phyloP scores from a whole-genome alignment of 2,329 filamentous ascomycete genomes.

The Hymenoscyphus scutula region DNA sequence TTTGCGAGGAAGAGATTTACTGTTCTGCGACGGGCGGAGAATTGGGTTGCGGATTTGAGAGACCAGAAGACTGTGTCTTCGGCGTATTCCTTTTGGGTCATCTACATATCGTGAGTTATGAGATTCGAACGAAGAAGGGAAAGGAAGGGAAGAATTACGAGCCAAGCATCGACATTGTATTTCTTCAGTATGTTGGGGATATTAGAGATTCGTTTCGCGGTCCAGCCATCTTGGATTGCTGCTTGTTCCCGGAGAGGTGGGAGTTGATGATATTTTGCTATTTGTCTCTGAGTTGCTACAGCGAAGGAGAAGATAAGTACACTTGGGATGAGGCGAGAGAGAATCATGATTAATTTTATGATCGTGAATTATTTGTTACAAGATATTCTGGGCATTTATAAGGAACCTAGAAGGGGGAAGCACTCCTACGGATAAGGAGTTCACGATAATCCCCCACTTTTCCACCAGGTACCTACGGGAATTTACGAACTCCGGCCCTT shows the following conservation, averaged over 20 bases:
- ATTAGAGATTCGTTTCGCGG: constrained; percentile 40
- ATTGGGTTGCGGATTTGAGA: constrained; percentile 45
- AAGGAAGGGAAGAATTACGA: constrained; percentile 35
- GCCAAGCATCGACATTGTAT: constrained; percentile 48
- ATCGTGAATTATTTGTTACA: neutral
- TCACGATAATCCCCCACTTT: too few relatives aligned
- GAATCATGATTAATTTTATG: neutral
- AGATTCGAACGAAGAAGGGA: too few relatives aligned
- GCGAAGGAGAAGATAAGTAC: neutral
- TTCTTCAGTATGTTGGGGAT: constrained; percentile 45
- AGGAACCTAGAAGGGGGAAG: too few relatives aligned
- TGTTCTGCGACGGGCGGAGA: constrained; percentile 49
- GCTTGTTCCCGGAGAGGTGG: constrained; percentile 46
- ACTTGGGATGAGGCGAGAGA: neutral
- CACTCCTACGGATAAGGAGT: too few relatives aligned
- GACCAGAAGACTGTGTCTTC: constrained; percentile 53
- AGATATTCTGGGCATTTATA: neutral
- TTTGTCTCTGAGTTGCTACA: neutral
- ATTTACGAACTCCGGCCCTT: too few relatives aligned
- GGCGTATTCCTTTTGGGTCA: constrained; percentile 51
- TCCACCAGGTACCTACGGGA: too few relatives aligned
- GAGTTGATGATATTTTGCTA: constrained; percentile 38
- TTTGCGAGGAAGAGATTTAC: constrained; percentile 49
- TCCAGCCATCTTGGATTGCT: constrained; percentile 45
- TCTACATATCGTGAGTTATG: constrained; percentile 34